Evolutionary conservation across 352 stramenopile genomes (phyloP).

Genomic region (Globisporangium acanthophoron): DNA sequence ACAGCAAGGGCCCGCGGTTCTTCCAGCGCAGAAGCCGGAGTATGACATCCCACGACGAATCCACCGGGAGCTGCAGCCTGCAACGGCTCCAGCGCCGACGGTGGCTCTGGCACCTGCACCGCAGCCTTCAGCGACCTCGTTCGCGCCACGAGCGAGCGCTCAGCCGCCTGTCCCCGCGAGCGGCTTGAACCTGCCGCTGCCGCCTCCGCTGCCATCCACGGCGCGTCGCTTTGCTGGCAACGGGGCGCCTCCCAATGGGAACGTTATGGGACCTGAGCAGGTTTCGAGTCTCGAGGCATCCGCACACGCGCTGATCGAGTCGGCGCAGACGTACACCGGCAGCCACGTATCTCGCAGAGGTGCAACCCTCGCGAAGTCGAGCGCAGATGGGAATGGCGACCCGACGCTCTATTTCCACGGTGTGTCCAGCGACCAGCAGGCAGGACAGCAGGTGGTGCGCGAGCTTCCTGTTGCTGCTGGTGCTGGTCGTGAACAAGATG

Average conservation of each 20-base stretch:
- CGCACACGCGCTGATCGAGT: background rate
- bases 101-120: background rate
- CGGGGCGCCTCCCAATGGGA: background rate
- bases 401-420: background rate
- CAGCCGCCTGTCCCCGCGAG: background rate
- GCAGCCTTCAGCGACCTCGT: background rate
- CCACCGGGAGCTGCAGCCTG: conserved; percentile 28
- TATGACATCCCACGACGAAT: conserved; percentile 24
- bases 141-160: background rate
- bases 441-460: background rate
- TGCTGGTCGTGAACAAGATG: background rate
- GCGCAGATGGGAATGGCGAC: background rate
- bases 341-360: background rate
- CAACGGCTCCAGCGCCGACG: background rate
- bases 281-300: background rate
- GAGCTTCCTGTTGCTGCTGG: background rate
- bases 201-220: conserved; percentile 8
- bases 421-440: background rate
- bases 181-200: conserved; percentile 7
- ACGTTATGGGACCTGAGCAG: background rate
- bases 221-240: conserved; percentile 7
- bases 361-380: background rate
- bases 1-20: conserved; percentile 10
- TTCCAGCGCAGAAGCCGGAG: conserved; percentile 15
- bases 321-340: too few species aligned